Evolutionary conservation across 768 basidiomycete species (phyloP), one percentile per base, ranked within the genome.

Genomic region (Tricholoma sp.): DNA sequence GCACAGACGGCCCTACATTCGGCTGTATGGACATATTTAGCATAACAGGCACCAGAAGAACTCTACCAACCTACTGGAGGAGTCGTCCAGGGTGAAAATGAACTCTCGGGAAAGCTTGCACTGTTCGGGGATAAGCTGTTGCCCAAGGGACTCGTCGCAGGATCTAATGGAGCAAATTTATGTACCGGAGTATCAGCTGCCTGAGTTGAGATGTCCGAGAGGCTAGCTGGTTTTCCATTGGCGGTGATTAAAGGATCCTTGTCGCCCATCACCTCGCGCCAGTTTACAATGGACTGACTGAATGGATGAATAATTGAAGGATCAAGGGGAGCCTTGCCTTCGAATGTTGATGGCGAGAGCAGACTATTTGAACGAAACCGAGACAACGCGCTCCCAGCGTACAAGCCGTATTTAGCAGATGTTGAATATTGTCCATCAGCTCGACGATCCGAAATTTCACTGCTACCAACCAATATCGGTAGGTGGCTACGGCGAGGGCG

Each of bases 141-240:
- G 7, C 44, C 37, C 24, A 32, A 47, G 9, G 50, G 50, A 32
- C 36, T 37, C n/a, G 49, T 29, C 7, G 24, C 10, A 18, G 32
- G 15, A 18, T 53, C 59, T 15, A 54, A 18, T 24, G 18, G 28
- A 4, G 39, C 31, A 10, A 42, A 49, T 9, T 17, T 34, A 28
- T 42, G 48, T 29, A 54, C 24, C 10, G 59, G 59, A 2, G 59
- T 56, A 33, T 53, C 52, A 4, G 53, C 52, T 5, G 59, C 55
- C 39, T 57, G 55, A 17, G 55, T 57, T 8, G 55, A 59, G 15
- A 57, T 53, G 33, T 56, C 55, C 4, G 59, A 59, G 29, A 56
- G 47, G n/a, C 51, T 56, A 28, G 58, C 24, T 2, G 24, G 54
- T n/a, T 50, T 32, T 6, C 34, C 32, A 6, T 41, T 47, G 29